Evolutionary conservation across 306 rosid species (phyloP).

Genomic region (Mimosa pudica): DNA sequence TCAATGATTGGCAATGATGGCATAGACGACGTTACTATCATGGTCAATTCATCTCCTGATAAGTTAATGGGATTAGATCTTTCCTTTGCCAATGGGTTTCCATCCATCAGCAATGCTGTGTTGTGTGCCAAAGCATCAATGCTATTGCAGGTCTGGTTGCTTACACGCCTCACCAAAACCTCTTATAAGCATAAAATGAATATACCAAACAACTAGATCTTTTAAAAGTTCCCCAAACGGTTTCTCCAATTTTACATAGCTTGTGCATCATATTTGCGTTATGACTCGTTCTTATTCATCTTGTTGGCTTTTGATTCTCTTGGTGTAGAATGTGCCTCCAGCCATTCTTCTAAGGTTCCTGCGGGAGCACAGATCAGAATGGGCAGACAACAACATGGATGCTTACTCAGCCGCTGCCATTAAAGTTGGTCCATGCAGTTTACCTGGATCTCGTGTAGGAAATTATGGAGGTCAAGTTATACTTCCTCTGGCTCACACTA

Average conservation of each 20-base stretch:
- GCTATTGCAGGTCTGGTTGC: conserved; percentile 71
- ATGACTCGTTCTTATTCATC: conserved; percentile 6
- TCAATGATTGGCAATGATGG: conserved; percentile 74
- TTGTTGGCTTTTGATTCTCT: neutral
- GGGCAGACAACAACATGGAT: conserved; percentile 82
- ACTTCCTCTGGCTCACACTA: conserved; percentile 52
- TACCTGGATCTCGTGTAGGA: conserved; percentile 71
- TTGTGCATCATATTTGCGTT: neutral
- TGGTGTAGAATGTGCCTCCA: conserved; percentile 72
- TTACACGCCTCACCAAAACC: neutral
- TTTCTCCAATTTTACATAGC: neutral
- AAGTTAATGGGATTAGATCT: conserved; percentile 39
- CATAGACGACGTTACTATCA: conserved; percentile 69
- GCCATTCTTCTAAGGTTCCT: conserved; percentile 71
- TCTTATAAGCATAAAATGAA: neutral
- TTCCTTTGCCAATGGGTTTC: conserved; percentile 27
- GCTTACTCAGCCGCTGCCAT: conserved; percentile 73
- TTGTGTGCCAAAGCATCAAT: conserved; percentile 90
- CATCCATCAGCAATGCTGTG: conserved; percentile 44
- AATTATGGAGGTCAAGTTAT: conserved; percentile 74
- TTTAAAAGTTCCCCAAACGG: neutral
- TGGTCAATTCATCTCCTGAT: conserved; percentile 70
- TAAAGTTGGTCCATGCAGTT: conserved; percentile 77
- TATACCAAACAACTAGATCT: neutral
- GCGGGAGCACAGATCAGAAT: conserved; percentile 76